phyloP scores from a whole-genome alignment of 169 alveolate species.

The Eimeria praecox region DNA sequence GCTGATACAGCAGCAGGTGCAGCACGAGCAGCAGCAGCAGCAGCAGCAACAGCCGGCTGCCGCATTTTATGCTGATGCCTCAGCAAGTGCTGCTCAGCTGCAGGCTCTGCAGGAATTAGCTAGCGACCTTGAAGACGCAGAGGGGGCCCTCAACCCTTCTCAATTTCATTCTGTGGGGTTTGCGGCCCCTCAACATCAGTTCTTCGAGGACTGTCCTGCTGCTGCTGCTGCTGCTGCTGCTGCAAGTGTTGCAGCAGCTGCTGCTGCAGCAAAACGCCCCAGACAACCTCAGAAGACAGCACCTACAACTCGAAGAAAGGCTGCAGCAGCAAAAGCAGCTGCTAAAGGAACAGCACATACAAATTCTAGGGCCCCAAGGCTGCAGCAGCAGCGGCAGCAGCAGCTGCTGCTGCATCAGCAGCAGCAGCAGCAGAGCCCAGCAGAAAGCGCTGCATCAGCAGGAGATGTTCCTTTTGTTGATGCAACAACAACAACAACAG shows the following conservation, averaged over 20 bases:
- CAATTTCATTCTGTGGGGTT: too few species aligned
- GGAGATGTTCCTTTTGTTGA: not conserved
- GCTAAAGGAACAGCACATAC: not conserved
- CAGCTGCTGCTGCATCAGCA: too few species aligned
- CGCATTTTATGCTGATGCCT: not conserved
- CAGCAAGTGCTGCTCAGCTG: slow-evolving; percentile 28
- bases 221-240: not conserved
- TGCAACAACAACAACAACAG: not conserved
- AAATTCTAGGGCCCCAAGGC: too few species aligned
- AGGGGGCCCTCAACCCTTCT: not conserved
- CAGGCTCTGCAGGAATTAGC: slow-evolving; percentile 34
- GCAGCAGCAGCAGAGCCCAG: not conserved
- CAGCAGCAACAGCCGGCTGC: not conserved
- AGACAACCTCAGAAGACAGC: not conserved
- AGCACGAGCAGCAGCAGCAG: not conserved
- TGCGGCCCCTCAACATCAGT: not conserved
- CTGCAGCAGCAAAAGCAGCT: not conserved
- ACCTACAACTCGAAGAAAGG: not conserved
- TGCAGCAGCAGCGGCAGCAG: too few species aligned
- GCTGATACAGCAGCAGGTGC: slow-evolving; percentile 9
- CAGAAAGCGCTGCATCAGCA: not conserved
- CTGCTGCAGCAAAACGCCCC: not conserved
- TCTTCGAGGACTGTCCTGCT: not conserved
- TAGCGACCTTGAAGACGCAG: not conserved
- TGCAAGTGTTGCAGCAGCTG: too few species aligned